phyloP scores from a whole-genome alignment of 495 filamentous ascomycete genomes.

The Aspergillus heteromorphus region DNA sequence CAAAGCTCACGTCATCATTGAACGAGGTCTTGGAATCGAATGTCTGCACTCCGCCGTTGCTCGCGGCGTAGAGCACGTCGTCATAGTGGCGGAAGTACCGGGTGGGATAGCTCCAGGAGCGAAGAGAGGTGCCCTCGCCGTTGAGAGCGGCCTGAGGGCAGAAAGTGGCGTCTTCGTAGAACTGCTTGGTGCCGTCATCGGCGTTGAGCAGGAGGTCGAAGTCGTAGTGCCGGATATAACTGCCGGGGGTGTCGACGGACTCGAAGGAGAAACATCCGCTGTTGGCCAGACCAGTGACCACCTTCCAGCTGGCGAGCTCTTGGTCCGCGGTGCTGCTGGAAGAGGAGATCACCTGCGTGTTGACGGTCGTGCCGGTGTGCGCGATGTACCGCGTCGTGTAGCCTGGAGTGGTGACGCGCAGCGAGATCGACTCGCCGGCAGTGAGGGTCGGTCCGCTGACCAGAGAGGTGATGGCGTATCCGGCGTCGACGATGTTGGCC shows the following conservation, averaged over 20 bases:
- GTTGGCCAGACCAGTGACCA: constrained; percentile 47
- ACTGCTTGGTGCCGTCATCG: constrained; percentile 46
- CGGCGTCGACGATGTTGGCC: constrained; percentile 53
- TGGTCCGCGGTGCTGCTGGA: constrained; percentile 43
- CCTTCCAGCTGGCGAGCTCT: constrained; percentile 49
- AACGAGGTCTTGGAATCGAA: constrained; percentile 45
- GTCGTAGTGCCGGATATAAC: constrained; percentile 48
- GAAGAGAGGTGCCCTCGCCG: constrained; percentile 42
- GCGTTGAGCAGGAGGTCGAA: constrained; percentile 42
- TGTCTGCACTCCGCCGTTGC: constrained; percentile 45
- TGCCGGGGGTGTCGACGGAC: constrained; percentile 48
- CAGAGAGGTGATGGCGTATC: constrained; percentile 43
- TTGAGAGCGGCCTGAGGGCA: constrained; percentile 44
- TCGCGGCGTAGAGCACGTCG: constrained; percentile 42
- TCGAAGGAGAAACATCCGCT: constrained; percentile 53
- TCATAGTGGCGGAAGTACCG: constrained; percentile 49
- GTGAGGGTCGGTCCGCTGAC: constrained; percentile 44
- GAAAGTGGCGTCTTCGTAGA: constrained; percentile 52
- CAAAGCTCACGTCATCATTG: constrained; percentile 48
- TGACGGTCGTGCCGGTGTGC: constrained; percentile 41
- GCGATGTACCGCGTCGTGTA: constrained; percentile 48
- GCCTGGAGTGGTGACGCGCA: constrained; percentile 44
- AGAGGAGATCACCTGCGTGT: constrained; percentile 49
- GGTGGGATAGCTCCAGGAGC: constrained; percentile 53
- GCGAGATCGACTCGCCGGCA: constrained; percentile 44